phyloP scores from a whole-genome alignment of 257 asterid species.

The Gentiana dahurica region DNA sequence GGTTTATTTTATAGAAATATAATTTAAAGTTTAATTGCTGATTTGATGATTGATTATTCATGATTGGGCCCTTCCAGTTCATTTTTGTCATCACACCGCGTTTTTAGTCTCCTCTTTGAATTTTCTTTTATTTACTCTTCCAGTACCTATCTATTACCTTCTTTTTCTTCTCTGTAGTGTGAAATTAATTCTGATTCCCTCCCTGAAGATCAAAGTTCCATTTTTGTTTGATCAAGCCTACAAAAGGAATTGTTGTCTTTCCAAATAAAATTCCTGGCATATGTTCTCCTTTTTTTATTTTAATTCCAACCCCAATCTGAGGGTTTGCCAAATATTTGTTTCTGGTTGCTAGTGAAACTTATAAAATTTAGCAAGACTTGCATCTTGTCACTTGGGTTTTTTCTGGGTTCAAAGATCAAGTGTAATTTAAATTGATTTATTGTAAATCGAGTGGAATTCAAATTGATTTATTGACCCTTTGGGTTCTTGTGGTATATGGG shows the following conservation, averaged over 20 bases:
- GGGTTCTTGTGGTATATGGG: conserved; percentile 7
- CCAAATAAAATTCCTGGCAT: not conserved
- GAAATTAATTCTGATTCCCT: conserved; percentile 21
- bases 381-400: conserved; percentile 12
- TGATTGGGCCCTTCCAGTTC: conserved; percentile 31
- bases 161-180: conserved; percentile 13
- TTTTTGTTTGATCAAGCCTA: conserved; percentile 17
- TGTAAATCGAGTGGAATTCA: conserved; percentile 1
- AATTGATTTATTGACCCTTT: not conserved
- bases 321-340: conserved; percentile 16
- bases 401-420: conserved; percentile 7
- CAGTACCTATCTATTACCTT: not conserved
- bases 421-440: not conserved
- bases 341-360: conserved; percentile 20
- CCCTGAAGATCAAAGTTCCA: conserved; percentile 44
- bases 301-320: not conserved
- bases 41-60: conserved; percentile 2
- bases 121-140: conserved; percentile 2
- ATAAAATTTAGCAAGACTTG: not conserved
- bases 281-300: not conserved
- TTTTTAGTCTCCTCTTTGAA: conserved; percentile 23
- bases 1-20: not conserved
- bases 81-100: conserved; percentile 70
- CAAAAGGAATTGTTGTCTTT: conserved; percentile 2
- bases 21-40: conserved; percentile 1